Percentiles rank a stretch among this genome's conserved stretches.
Conservation (phyloP, 352 stramenopile species). For the Phytophthora constricta region DNA sequence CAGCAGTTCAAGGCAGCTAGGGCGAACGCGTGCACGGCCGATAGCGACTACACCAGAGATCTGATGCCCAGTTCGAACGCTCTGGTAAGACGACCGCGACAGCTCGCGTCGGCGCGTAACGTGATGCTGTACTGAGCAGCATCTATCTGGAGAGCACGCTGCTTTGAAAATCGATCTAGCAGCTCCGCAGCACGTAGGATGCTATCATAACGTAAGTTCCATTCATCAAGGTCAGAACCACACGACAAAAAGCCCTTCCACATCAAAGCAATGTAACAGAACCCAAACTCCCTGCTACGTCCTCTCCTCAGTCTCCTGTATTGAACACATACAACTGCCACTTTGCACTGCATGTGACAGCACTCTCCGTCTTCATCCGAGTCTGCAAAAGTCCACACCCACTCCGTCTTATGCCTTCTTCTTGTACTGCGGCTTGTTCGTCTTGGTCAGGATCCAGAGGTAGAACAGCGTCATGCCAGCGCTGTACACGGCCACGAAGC, state of each 20-base stretch:
- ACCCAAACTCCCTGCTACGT: not conserved
- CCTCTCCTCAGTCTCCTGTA: slow-evolving; percentile 1
- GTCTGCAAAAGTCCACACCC: not conserved
- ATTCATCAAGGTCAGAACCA: too few species aligned
- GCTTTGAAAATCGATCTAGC: not conserved
- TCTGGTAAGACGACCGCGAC: slow-evolving; percentile 11
- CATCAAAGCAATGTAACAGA: slow-evolving; percentile 1
- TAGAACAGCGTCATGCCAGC: slow-evolving; percentile 86
- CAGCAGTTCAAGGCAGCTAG: slow-evolving; percentile 64
- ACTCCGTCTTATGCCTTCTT: slow-evolving; percentile 58
- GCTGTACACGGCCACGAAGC: slow-evolving; percentile 66
- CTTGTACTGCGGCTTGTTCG: slow-evolving; percentile 82
- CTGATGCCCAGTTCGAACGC: slow-evolving; percentile 1
- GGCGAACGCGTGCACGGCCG: slow-evolving; percentile 9
- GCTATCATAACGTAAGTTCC: too few species aligned
- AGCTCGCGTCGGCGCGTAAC: slow-evolving; percentile 16
- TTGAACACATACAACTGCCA: slow-evolving; percentile 4
- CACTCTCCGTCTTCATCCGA: too few species aligned
- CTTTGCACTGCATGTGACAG: not conserved
- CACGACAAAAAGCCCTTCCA: not conserved
- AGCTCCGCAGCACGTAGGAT: too few species aligned
- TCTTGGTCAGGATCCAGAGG: slow-evolving; percentile 70
- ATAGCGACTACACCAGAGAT: slow-evolving; percentile 18
- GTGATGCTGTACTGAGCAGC: slow-evolving; percentile 28
- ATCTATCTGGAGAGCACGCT: too few species aligned